Percentiles rank a stretch among this genome's conserved stretches.
These are phyloP conservation scores for Ophiosphaerella narmari DNA, from an alignment of 2,329 filamentous ascomycete species.

Conservation along the genomic window DNA sequence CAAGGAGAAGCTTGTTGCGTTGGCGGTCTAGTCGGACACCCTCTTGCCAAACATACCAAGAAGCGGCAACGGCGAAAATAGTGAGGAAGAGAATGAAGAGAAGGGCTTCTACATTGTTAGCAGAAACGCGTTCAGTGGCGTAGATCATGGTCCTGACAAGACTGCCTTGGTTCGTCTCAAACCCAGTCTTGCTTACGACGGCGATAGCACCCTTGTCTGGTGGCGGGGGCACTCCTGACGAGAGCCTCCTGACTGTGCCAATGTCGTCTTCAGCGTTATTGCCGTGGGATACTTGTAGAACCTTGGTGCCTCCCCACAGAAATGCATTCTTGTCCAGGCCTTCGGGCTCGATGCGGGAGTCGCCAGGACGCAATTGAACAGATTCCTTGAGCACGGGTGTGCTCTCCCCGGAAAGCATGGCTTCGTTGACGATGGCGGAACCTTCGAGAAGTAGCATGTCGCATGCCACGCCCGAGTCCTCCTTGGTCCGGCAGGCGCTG, in stretches of 20 bases:
- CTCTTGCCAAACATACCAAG: slow-evolving; percentile 99
- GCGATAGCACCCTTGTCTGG: slow-evolving; percentile 94
- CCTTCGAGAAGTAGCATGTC: slow-evolving; percentile 96
- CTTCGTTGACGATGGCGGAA: slow-evolving; percentile 96
- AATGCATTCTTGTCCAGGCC: slow-evolving; percentile 96
- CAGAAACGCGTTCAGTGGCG: slow-evolving; percentile 97
- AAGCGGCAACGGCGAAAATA: slow-evolving; percentile 93
- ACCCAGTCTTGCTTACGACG: slow-evolving; percentile 94
- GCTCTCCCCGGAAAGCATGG: slow-evolving; percentile 98
- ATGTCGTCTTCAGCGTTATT: slow-evolving; percentile 71
- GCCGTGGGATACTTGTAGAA: slow-evolving; percentile 90
- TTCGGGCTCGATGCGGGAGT: slow-evolving; percentile 81
- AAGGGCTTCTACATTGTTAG: slow-evolving; percentile 95
- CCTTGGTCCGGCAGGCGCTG: slow-evolving; percentile 90
- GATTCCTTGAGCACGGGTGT: slow-evolving; percentile 97
- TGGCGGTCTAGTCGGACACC: slow-evolving; percentile 94
- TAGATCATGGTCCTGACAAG: slow-evolving; percentile 99
- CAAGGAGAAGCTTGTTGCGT: slow-evolving; percentile 93
- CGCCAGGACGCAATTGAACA: slow-evolving; percentile 81
- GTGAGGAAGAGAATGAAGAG: slow-evolving; percentile 96
- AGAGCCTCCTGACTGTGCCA: slow-evolving; percentile 64
- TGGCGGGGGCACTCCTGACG: slow-evolving; percentile 78
- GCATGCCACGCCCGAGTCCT: slow-evolving; percentile 94
- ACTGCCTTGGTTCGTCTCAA: slow-evolving; percentile 97
- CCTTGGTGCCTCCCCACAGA: slow-evolving; percentile 96